These are phyloP conservation scores for Sporisorium sorghi DNA, from an alignment of 1,284 basidiomycete genomes.

Conservation along the genomic window DNA sequence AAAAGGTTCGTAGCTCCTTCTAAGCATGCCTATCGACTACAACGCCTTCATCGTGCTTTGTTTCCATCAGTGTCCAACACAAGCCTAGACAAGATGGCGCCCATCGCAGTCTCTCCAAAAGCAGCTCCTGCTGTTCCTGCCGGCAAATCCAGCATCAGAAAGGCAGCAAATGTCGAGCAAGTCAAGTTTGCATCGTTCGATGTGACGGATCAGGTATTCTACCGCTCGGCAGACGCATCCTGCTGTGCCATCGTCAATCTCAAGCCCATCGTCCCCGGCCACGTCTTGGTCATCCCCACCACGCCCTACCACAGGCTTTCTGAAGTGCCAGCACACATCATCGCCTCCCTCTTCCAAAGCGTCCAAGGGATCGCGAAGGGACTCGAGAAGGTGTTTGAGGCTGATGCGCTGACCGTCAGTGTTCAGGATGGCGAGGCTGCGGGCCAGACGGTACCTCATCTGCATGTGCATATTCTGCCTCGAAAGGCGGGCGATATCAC, in stretches of 20 bases:
- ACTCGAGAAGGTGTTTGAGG: conserved; percentile 55
- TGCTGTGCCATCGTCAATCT: conserved; percentile 64
- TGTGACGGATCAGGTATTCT: conserved; percentile 55
- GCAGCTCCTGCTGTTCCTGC: conserved; percentile 27
- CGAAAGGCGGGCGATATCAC: conserved; percentile 60
- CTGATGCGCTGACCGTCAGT: conserved; percentile 60
- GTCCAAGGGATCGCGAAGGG: conserved; percentile 58
- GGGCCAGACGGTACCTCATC: conserved; percentile 62
- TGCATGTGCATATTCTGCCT: conserved; percentile 68
- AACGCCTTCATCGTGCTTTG: conserved; percentile 22
- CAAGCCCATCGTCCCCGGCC: conserved; percentile 67
- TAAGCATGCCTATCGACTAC: conserved; percentile 26
- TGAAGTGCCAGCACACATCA: conserved; percentile 45
- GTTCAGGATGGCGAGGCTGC: conserved; percentile 65
- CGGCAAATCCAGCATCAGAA: background rate
- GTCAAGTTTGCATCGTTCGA: conserved; percentile 53
- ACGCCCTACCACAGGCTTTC: conserved; percentile 50
- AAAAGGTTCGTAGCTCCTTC: conserved; percentile 29
- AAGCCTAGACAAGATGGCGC: conserved; percentile 27
- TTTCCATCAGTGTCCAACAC: conserved; percentile 2
- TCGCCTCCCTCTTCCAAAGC: conserved; percentile 54
- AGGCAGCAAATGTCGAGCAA: conserved; percentile 2
- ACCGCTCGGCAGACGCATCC: conserved; percentile 27
- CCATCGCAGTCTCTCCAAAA: conserved; percentile 39
- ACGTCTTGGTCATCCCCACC: conserved; percentile 64